Conservation (phyloP, 805 yeast species). For the Candida boidinii region DNA sequence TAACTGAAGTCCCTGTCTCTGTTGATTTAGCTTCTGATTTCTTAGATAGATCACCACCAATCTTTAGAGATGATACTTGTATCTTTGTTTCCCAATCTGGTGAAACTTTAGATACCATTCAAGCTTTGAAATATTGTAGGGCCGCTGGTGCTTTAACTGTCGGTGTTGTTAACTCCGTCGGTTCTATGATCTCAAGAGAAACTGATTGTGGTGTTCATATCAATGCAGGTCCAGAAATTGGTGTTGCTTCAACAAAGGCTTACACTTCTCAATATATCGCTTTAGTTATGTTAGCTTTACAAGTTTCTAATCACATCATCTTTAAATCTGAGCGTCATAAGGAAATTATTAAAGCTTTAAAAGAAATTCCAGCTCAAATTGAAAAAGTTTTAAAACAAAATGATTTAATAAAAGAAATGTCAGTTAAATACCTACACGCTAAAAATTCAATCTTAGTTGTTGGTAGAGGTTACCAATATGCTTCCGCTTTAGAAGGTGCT, state of each 20-base stretch:
- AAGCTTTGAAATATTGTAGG: slow-evolving; percentile 89
- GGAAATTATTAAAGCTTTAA: slow-evolving; percentile 81
- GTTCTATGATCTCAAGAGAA: slow-evolving; percentile 92
- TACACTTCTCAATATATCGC: slow-evolving; percentile 98
- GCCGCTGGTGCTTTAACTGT: slow-evolving; percentile 97
- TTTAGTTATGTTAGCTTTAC: slow-evolving; percentile 90
- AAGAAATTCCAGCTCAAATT: slow-evolving; percentile 79
- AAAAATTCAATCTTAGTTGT: slow-evolving; percentile 83
- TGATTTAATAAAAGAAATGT: slow-evolving; percentile 63
- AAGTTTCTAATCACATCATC: slow-evolving; percentile 86
- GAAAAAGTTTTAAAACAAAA: slow-evolving; percentile 67
- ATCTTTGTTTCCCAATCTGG: slow-evolving; percentile 98
- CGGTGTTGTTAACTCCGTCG: slow-evolving; percentile 96
- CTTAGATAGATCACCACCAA: slow-evolving; percentile 92
- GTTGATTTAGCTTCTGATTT: slow-evolving; percentile 94
- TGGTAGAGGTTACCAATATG: slow-evolving; percentile 97
- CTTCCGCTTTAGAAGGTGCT: slow-evolving; percentile 97
- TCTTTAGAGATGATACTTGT: slow-evolving; percentile 96
- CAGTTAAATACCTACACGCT: slow-evolving; percentile 61
- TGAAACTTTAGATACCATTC: slow-evolving; percentile 96
- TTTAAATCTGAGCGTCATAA: slow-evolving; percentile 68
- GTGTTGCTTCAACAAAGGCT: slow-evolving; percentile 98
- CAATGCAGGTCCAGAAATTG: slow-evolving; percentile 99
- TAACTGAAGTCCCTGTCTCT: slow-evolving; percentile 88
- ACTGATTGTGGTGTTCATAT: slow-evolving; percentile 99